Conservation (phyloP, 108 stramenopile species). For the Nitzschia putrida region DNA sequence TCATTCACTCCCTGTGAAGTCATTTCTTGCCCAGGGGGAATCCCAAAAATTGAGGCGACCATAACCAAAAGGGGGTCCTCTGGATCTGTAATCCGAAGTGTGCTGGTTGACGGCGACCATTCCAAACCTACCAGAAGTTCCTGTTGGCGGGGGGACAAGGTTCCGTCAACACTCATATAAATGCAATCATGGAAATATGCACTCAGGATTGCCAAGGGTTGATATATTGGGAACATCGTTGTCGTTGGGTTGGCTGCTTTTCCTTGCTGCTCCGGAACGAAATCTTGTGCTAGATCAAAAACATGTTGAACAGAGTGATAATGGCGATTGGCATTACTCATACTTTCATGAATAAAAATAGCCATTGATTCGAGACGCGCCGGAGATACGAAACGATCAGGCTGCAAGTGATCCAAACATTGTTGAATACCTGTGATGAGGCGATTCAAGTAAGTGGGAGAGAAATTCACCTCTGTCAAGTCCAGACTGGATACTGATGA, state of each 20-base stretch:
- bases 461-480: not conserved
- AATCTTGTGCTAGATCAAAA: slow-evolving; percentile 45
- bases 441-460: slow-evolving; percentile 42
- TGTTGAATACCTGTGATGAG: slow-evolving; percentile 40
- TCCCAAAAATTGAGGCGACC: slow-evolving; percentile 50
- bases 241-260: too few species aligned
- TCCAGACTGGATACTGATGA: too few species aligned
- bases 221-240: not conserved
- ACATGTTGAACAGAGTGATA: slow-evolving; percentile 66
- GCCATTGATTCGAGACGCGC: slow-evolving; percentile 43
- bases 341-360: slow-evolving; percentile 58
- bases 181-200: slow-evolving; percentile 66
- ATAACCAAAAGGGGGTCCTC: slow-evolving; percentile 35
- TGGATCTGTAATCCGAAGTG: not conserved
- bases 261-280: not conserved
- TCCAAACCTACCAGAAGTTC: slow-evolving; percentile 34
- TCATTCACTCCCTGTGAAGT: slow-evolving; percentile 53
- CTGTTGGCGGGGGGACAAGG: slow-evolving; percentile 36
- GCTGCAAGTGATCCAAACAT: slow-evolving; percentile 30
- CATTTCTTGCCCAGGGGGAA: slow-evolving; percentile 38
- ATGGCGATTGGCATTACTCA: slow-evolving; percentile 43
- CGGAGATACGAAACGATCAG: not conserved
- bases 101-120: not conserved
- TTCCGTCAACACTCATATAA: slow-evolving; percentile 58
- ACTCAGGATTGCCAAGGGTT: slow-evolving; percentile 49